Conservation (phyloP, 2,329 filamentous ascomycete species). For the Fusarium transvaalense region DNA sequence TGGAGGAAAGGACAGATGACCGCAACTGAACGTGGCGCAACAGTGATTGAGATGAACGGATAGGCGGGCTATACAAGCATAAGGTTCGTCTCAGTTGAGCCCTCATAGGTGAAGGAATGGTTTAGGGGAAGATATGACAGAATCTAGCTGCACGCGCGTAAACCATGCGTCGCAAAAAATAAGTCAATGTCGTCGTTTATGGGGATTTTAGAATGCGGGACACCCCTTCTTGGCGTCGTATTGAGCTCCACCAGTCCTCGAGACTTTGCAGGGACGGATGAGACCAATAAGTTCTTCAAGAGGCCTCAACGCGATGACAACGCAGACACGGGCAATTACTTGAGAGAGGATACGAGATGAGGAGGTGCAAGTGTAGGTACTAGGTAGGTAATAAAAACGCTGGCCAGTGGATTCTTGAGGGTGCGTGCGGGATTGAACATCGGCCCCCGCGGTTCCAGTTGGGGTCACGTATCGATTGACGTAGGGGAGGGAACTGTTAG, state of each 20-base stretch:
- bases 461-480: constrained; percentile 26
- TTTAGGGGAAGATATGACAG: constrained; percentile 17
- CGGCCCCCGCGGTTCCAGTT: constrained; percentile 40
- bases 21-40: constrained; percentile 27
- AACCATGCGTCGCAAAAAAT: constrained; percentile 30
- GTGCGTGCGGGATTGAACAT: constrained; percentile 42
- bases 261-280: constrained; percentile 10
- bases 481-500: constrained; percentile 38
- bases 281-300: constrained; percentile 6
- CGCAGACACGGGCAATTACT: constrained; percentile 14
- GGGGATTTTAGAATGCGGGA: constrained; percentile 42
- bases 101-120: constrained; percentile 41
- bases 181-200: constrained; percentile 42
- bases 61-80: constrained; percentile 29
- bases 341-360: constrained; percentile 1
- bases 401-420: constrained; percentile 18
- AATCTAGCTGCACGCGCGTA: constrained; percentile 31
- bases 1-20: constrained; percentile 29
- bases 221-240: constrained; percentile 36
- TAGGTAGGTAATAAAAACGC: constrained; percentile 1
- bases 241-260: constrained; percentile 36
- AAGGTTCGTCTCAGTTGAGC: constrained; percentile 34
- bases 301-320: constrained; percentile 4
- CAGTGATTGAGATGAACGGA: constrained; percentile 13
- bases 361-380: constrained; percentile 28